Percentiles rank a stretch among this genome's conserved stretches.
phyloP scores from a whole-genome alignment of 345 rosid genomes.

The Salix suchowensis region DNA sequence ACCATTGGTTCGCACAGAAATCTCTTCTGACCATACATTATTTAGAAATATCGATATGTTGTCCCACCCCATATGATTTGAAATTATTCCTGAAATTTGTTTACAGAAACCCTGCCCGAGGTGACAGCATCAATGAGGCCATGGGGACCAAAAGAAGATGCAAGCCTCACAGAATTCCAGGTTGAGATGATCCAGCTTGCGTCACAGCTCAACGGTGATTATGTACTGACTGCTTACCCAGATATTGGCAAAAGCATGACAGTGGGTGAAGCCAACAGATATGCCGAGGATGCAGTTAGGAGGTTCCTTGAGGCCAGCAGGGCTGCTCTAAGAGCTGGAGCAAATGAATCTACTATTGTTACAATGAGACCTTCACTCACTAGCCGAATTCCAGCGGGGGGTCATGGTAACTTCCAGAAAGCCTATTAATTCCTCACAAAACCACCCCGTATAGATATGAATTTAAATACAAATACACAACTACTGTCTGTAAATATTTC shows the following conservation, averaged over 20 bases:
- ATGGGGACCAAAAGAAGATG: slow-evolving; percentile 71
- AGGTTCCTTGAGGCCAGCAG: slow-evolving; percentile 92
- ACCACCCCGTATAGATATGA: not conserved
- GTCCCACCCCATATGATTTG: not conserved
- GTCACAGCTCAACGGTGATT: slow-evolving; percentile 87
- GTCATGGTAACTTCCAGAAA: slow-evolving; percentile 3
- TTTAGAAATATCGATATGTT: not conserved
- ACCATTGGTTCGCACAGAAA: not conserved
- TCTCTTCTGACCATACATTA: not conserved
- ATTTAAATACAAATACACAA: not conserved
- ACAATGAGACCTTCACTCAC: slow-evolving; percentile 92
- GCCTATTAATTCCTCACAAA: slow-evolving; percentile 10
- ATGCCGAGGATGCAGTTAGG: slow-evolving; percentile 82
- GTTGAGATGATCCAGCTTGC: slow-evolving; percentile 95
- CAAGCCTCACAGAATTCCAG: slow-evolving; percentile 80
- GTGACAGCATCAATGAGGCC: slow-evolving; percentile 57
- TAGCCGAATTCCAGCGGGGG: slow-evolving; percentile 31
- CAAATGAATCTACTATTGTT: slow-evolving; percentile 80
- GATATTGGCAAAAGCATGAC: slow-evolving; percentile 82
- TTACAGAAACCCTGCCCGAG: slow-evolving; percentile 72
- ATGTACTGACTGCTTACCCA: slow-evolving; percentile 75
- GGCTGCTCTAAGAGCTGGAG: slow-evolving; percentile 88
- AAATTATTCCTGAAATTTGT: slow-evolving; percentile 17
- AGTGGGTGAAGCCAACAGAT: slow-evolving; percentile 74
- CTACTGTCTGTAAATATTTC: slow-evolving; percentile 1